These are phyloP conservation scores for Fusarium poae DNA, from an alignment of 2,329 filamentous ascomycete genomes.

Conservation along the genomic window DNA sequence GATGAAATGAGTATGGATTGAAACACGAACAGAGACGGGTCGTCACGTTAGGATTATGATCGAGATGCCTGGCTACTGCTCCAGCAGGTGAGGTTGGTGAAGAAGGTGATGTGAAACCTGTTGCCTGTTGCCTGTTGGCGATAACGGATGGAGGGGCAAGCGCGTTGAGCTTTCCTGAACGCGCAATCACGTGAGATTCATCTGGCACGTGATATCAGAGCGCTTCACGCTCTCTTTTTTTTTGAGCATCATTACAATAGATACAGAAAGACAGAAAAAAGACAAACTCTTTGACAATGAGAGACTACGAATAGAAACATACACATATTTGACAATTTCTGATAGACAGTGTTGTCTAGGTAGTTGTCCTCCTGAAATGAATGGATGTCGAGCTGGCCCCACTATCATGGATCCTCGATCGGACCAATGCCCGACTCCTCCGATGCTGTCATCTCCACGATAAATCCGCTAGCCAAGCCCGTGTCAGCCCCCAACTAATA, in stretches of 20 bases:
- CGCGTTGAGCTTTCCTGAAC: slow-evolving; percentile 33
- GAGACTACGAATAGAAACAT: neutral
- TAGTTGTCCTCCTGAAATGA: neutral
- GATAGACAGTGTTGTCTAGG: neutral
- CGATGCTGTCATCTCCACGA: slow-evolving; percentile 25
- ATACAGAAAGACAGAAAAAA: too few species aligned
- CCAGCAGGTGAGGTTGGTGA: neutral
- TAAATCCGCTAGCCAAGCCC: slow-evolving; percentile 37
- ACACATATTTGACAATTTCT: neutral
- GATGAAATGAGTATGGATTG: neutral
- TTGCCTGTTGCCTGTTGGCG: slow-evolving; percentile 14
- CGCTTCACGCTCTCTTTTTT: too few species aligned
- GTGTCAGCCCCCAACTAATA: slow-evolving; percentile 8
- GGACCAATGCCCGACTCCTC: slow-evolving; percentile 33
- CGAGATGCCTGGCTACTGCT: neutral
- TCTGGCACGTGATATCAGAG: slow-evolving; percentile 6
- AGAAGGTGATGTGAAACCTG: slow-evolving; percentile 20
- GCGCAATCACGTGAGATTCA: slow-evolving; percentile 38
- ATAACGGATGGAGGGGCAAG: slow-evolving; percentile 27
- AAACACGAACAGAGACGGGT: neutral
- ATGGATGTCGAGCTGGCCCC: neutral
- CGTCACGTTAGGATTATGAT: neutral
- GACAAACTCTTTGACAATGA: neutral
- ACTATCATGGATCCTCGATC: neutral
- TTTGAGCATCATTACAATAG: too few species aligned